phyloP scores from a whole-genome alignment of 2,329 filamentous ascomycete species.

The Botrytis aclada region DNA sequence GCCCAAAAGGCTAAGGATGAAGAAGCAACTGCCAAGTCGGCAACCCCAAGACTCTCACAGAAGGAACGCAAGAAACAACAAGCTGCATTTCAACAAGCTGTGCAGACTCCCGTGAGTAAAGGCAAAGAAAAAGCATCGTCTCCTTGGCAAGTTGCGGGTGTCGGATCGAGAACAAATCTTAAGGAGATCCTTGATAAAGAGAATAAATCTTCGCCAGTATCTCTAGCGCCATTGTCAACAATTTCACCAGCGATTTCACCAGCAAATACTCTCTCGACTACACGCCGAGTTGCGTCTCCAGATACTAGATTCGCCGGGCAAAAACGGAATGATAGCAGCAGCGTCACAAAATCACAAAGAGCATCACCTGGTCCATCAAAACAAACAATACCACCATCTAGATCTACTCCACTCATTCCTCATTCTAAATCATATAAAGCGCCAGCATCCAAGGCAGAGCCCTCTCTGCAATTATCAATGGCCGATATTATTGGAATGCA shows the following conservation, averaged over 20 bases:
- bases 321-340: slow-evolving; percentile 26
- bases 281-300: slow-evolving; percentile 53
- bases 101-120: slow-evolving; percentile 43
- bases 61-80: slow-evolving; percentile 86
- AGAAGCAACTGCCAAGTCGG: slow-evolving; percentile 38
- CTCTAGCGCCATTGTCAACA: slow-evolving; percentile 32
- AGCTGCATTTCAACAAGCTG: slow-evolving; percentile 43
- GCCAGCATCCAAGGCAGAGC: slow-evolving; percentile 58
- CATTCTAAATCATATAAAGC: slow-evolving; percentile 61
- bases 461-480: slow-evolving; percentile 69
- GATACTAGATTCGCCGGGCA: slow-evolving; percentile 63
- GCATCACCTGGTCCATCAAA: slow-evolving; percentile 23
- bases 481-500: slow-evolving; percentile 88
- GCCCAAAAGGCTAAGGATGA: slow-evolving; percentile 44
- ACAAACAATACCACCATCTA: slow-evolving; percentile 25
- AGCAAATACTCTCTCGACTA: slow-evolving; percentile 37
- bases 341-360: slow-evolving; percentile 22
- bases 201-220: slow-evolving; percentile 33
- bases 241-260: slow-evolving; percentile 32
- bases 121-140: slow-evolving; percentile 42
- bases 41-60: slow-evolving; percentile 70
- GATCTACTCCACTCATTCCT: slow-evolving; percentile 46
- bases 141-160: slow-evolving; percentile 64
- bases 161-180: slow-evolving; percentile 48
- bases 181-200: slow-evolving; percentile 47